These are phyloP conservation scores for Lathyrus sativus DNA, from an alignment of 306 rosid species.

Conservation along the genomic window DNA sequence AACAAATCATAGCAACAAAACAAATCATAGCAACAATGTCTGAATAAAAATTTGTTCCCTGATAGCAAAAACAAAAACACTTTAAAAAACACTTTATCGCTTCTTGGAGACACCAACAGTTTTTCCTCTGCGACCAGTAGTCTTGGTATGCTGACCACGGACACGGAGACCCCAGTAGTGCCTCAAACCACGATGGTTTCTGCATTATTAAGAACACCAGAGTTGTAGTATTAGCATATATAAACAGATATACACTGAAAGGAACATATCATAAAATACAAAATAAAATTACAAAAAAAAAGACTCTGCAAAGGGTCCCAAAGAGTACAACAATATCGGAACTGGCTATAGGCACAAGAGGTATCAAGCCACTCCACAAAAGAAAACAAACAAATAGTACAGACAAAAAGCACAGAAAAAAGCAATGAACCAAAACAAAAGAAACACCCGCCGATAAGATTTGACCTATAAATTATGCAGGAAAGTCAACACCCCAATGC, in stretches of 20 bases:
- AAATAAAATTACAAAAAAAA: neutral
- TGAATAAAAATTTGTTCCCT: neutral
- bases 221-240: neutral
- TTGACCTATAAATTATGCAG: too few relatives aligned
- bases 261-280: neutral
- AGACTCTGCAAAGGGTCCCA: too few relatives aligned
- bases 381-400: too few relatives aligned
- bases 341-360: too few relatives aligned
- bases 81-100: neutral
- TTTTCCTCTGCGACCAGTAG: constrained; percentile 41
- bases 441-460: too few relatives aligned
- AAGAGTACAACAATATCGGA: too few relatives aligned
- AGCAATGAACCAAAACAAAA: too few relatives aligned
- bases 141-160: constrained; percentile 96
- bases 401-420: too few relatives aligned
- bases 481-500: neutral
- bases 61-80: neutral
- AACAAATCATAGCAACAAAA: constrained; percentile 5
- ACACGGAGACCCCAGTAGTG: constrained; percentile 97
- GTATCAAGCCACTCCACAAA: too few relatives aligned
- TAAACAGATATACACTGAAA: neutral
- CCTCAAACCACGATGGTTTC: constrained; percentile 92
- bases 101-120: constrained; percentile 41
- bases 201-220: constrained; percentile 37
- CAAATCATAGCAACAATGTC: constrained; percentile 25